These are phyloP conservation scores for Blepharisma undulans DNA, from an alignment of 169 alveolate species.

Conservation along the genomic window DNA sequence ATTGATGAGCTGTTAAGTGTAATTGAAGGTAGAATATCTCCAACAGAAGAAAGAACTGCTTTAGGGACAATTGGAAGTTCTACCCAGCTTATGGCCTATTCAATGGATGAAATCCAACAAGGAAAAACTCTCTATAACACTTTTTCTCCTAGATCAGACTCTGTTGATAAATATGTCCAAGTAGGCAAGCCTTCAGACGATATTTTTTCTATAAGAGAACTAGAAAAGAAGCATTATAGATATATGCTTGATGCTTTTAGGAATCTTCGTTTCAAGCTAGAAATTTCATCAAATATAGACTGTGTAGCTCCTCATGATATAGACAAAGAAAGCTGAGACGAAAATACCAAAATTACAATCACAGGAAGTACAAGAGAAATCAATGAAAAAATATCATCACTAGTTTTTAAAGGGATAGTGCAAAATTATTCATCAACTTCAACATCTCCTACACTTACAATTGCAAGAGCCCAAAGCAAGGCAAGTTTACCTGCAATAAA, in stretches of 20 bases:
- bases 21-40: neutral
- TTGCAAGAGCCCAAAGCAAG: neutral
- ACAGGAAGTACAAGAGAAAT: neutral
- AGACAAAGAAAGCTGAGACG: neutral
- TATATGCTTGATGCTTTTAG: neutral
- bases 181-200: neutral
- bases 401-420: neutral
- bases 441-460: neutral
- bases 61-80: neutral
- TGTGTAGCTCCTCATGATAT: neutral
- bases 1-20: neutral
- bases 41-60: neutral
- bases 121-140: neutral
- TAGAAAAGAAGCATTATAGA: neutral
- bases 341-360: neutral
- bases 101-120: neutral
- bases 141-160: neutral
- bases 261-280: neutral
- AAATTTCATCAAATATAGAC: neutral
- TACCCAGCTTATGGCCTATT: neutral
- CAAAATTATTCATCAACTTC: neutral
- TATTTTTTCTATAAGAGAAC: neutral
- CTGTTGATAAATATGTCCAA: neutral
- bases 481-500: neutral
- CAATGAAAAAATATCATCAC: neutral